Evolutionary conservation across 257 asterid species (phyloP).

Genomic region (Parsonsia alboflavescens): DNA sequence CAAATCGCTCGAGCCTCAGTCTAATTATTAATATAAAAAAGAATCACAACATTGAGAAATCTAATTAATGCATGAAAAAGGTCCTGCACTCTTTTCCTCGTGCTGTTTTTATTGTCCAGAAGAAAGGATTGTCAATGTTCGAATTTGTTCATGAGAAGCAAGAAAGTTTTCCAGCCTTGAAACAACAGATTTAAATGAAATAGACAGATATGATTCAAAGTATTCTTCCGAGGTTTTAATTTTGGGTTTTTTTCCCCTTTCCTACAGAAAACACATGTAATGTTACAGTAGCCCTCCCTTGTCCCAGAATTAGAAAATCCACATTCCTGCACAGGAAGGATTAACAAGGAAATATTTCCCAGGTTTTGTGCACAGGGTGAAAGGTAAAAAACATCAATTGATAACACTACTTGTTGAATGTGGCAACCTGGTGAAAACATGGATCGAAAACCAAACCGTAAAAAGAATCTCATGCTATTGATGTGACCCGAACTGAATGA

Average conservation of each 20-base stretch:
- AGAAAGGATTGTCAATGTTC: not conserved
- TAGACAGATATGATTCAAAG: not conserved
- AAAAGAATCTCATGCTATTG: conserved; percentile 34
- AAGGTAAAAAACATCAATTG: not conserved
- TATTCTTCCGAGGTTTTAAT: not conserved
- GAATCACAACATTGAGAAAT: too few relatives aligned
- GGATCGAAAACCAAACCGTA: not conserved
- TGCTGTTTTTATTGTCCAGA: too few relatives aligned
- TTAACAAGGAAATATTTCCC: not conserved
- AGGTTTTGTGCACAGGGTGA: not conserved
- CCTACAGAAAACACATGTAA: not conserved
- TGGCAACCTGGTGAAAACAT: not conserved
- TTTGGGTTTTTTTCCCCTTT: not conserved
- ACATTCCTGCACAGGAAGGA: not conserved
- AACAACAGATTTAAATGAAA: not conserved
- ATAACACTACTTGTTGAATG: too few relatives aligned
- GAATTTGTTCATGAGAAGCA: not conserved
- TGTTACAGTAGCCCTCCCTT: not conserved
- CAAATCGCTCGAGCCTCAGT: not conserved
- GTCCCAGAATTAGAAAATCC: not conserved
- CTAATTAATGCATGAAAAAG: too few relatives aligned
- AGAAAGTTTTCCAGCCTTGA: too few relatives aligned
- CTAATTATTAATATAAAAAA: not conserved
- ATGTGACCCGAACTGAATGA: conserved; percentile 79
- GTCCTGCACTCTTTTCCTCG: too few relatives aligned